Percentiles rank a stretch among this genome's conserved stretches.
Evolutionary conservation across 2,329 filamentous ascomycete genomes (phyloP).

Genomic region (Hyphodiscus sp.): DNA sequence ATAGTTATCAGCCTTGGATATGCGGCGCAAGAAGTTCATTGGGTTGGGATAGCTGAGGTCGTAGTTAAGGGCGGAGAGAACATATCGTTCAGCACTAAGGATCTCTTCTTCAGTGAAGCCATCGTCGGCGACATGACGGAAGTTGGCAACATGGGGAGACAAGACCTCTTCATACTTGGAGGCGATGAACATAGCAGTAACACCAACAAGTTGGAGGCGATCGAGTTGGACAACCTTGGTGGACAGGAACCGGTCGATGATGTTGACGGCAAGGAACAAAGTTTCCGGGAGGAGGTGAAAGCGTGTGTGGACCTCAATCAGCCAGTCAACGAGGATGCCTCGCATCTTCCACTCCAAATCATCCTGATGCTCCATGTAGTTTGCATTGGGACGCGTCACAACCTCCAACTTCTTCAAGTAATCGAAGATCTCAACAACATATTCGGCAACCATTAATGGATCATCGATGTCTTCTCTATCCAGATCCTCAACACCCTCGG

Average conservation of each 20-base stretch:
- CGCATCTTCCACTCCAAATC: constrained; percentile 98
- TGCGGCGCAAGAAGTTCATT: constrained; percentile 98
- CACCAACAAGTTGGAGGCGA: constrained; percentile 90
- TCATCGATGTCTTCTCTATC: constrained; percentile 87
- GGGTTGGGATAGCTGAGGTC: constrained; percentile 98
- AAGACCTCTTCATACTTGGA: constrained; percentile 99
- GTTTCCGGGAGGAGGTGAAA: constrained; percentile 96
- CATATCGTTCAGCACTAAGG: constrained; percentile 90
- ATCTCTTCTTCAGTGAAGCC: constrained; percentile 95
- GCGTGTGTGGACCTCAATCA: constrained; percentile 95
- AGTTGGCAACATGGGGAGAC: constrained; percentile 94
- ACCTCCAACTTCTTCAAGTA: constrained; percentile 85
- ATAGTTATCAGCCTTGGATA: constrained; percentile 99
- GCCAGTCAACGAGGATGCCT: constrained; percentile 94
- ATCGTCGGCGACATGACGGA: constrained; percentile 93
- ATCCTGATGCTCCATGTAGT: constrained; percentile 93
- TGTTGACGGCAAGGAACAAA: constrained; percentile 93
- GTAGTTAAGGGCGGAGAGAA: constrained; percentile 86
- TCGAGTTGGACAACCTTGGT: constrained; percentile 94
- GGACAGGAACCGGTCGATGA: constrained; percentile 96
- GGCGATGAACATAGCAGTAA: constrained; percentile 98
- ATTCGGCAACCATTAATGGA: constrained; percentile 96
- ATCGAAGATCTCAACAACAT: constrained; percentile 94
- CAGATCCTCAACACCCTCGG: constrained; percentile 53
- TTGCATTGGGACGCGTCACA: constrained; percentile 73